Evolutionary conservation across 495 filamentous ascomycete species (phyloP).

Genomic region (Talaromyces thailandensis): DNA sequence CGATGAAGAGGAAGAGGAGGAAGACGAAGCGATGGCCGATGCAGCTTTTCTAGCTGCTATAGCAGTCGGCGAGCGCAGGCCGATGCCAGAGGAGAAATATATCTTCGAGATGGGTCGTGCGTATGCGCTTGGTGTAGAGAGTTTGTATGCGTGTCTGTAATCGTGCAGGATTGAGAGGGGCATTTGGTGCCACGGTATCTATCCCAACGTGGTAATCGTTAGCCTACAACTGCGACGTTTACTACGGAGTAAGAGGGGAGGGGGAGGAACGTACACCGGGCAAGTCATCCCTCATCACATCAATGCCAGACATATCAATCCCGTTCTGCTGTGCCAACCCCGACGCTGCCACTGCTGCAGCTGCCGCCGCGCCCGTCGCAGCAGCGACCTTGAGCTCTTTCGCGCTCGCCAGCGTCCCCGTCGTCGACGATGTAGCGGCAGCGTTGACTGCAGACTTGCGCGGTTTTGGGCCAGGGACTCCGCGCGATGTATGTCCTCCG

Average conservation of each 20-base stretch:
- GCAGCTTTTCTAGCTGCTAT: constrained; percentile 17
- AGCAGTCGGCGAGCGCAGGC: constrained; percentile 40
- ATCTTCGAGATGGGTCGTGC: constrained; percentile 61
- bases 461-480: constrained; percentile 21
- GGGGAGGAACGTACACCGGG: constrained; percentile 20
- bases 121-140: constrained; percentile 62
- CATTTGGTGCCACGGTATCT: constrained; percentile 74
- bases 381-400: constrained; percentile 19
- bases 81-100: constrained; percentile 64
- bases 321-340: not conserved
- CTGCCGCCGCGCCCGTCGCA: constrained; percentile 21
- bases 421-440: constrained; percentile 19
- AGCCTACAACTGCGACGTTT: no score
- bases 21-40: not conserved
- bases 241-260: not conserved
- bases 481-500: constrained; percentile 31
- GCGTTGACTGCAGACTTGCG: constrained; percentile 19
- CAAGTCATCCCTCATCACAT: constrained; percentile 13
- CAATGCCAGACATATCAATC: not conserved
- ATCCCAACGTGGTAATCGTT: no score
- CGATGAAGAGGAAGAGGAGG: not conserved
- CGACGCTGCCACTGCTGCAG: constrained; percentile 12
- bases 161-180: constrained; percentile 64
- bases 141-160: constrained; percentile 70
- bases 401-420: constrained; percentile 2